Conservation (phyloP, 2,329 filamentous ascomycete species). For the Cercospora sp. region DNA sequence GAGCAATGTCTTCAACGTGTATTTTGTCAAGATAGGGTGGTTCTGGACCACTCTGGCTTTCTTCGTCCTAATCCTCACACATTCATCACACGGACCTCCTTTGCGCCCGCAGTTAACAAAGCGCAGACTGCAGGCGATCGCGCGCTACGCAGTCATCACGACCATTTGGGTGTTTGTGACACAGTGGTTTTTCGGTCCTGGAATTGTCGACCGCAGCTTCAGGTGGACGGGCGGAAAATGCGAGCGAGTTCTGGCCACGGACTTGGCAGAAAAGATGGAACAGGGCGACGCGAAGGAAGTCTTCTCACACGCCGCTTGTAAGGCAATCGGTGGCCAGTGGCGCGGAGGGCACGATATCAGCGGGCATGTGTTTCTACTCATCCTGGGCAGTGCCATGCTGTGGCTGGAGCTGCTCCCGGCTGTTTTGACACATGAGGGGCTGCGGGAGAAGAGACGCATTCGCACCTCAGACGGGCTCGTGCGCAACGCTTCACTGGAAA, state of each 20-base stretch:
- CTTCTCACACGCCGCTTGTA: conserved; percentile 77
- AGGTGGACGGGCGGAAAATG: conserved; percentile 85
- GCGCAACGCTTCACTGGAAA: conserved; percentile 44
- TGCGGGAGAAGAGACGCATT: conserved; percentile 64
- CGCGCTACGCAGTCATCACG: conserved; percentile 73
- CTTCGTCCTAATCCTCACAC: conserved; percentile 65
- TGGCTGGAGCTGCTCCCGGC: conserved; percentile 73
- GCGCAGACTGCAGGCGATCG: conserved; percentile 57
- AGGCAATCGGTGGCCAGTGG: conserved; percentile 79
- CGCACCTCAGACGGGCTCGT: conserved; percentile 66
- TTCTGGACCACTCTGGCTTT: conserved; percentile 82
- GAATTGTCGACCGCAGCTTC: conserved; percentile 87
- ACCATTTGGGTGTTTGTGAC: conserved; percentile 81
- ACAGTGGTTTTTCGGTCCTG: conserved; percentile 94
- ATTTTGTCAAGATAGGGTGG: conserved; percentile 97
- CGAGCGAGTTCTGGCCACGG: conserved; percentile 53
- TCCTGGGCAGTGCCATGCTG: conserved; percentile 78
- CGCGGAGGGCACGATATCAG: conserved; percentile 94
- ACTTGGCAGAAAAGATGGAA: conserved; percentile 47
- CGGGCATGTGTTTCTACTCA: conserved; percentile 90
- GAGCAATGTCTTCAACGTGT: conserved; percentile 83
- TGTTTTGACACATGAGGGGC: conserved; percentile 51
- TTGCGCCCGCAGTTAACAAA: conserved; percentile 43
- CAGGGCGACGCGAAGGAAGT: conserved; percentile 49
- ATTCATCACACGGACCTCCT: conserved; percentile 58